Evolutionary conservation across 2,329 filamentous ascomycete species (phyloP), one percentile per base, ranked within the genome.

Genomic region (Claviceps africana): DNA sequence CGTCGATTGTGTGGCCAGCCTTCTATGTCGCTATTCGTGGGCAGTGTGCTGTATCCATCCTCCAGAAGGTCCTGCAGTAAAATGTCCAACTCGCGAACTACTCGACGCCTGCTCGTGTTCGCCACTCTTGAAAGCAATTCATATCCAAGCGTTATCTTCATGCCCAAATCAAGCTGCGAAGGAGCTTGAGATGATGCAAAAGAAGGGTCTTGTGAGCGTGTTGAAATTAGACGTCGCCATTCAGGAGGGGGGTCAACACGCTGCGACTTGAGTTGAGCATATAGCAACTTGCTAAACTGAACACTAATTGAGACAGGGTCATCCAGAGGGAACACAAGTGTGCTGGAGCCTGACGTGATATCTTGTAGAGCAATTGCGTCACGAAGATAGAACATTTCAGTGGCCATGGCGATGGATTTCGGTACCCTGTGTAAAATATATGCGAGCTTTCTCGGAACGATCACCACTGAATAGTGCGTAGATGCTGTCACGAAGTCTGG

Each of bases 361-460:
- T 82, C 79, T 52, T 83, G 84, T 44, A 96, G 68, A 0, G 84
- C 76, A 53, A 88, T 75, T 0, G 88, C 84, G 61, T 97, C 90
- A 55, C 93, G 82, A 15, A 95, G 76, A 65, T 97, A 97, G 67
- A 98, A 97, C 1, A 86, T 82, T 66, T 98, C 94, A 2, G 91
- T 79, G 1, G 88, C 89, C 0, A 89, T 82, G 2, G 89, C 84
- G 53, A 97, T 82, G 54, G 86, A 82, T 17, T 82, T 78, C 0
- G 90, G 87, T 22, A 83, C 80, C 44, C 78, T 70, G 59, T 91
- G 86, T 2, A 98, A 70, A 39, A 97, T 74, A 58, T 83, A 83
- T 7, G 89, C 91, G 30, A 95, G 70, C 58, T 84, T 89, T 54
- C 93, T 81, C 0, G 93, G 93, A 33, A 98, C 75, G 0, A 79